A percentile compares a stretch with the other conserved stretches of the same genome.
Conservation (phyloP, 2,329 filamentous ascomycete species). For the Xylaria sp. region DNA sequence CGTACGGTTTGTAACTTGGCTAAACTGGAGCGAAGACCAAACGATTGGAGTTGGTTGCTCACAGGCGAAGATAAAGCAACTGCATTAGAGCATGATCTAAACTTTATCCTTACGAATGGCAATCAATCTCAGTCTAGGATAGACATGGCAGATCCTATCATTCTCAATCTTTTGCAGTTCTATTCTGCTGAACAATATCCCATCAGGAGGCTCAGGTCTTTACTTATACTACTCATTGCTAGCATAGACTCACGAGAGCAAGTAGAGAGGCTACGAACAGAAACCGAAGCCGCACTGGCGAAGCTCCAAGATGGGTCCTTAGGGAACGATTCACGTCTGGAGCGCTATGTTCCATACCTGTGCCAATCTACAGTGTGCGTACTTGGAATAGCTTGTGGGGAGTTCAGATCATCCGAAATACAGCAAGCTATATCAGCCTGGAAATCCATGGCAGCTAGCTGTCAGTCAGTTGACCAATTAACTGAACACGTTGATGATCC, state of each 20-base stretch:
- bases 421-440: slow-evolving; percentile 56
- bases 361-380: slow-evolving; percentile 58
- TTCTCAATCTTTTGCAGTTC: slow-evolving; percentile 60
- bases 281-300: slow-evolving; percentile 53
- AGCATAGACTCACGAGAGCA: slow-evolving; percentile 58
- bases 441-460: slow-evolving; percentile 55
- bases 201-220: slow-evolving; percentile 62
- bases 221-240: slow-evolving; percentile 60
- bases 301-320: slow-evolving; percentile 52
- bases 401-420: slow-evolving; percentile 49
- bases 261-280: slow-evolving; percentile 52
- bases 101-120: slow-evolving; percentile 56
- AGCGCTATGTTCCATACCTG: slow-evolving; percentile 60
- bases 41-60: slow-evolving; percentile 66
- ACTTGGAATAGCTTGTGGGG: slow-evolving; percentile 54
- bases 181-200: slow-evolving; percentile 63
- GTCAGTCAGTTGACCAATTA: slow-evolving; percentile 55
- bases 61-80: slow-evolving; percentile 64
- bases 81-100: slow-evolving; percentile 69
- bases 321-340: slow-evolving; percentile 58
- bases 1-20: slow-evolving; percentile 69
- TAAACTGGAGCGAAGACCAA: slow-evolving; percentile 66
- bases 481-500: slow-evolving; percentile 61
- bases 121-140: slow-evolving; percentile 49
- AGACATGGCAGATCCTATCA: slow-evolving; percentile 57